phyloP scores from a whole-genome alignment of 2,329 filamentous ascomycete species.

The Alternaria metachromatica region DNA sequence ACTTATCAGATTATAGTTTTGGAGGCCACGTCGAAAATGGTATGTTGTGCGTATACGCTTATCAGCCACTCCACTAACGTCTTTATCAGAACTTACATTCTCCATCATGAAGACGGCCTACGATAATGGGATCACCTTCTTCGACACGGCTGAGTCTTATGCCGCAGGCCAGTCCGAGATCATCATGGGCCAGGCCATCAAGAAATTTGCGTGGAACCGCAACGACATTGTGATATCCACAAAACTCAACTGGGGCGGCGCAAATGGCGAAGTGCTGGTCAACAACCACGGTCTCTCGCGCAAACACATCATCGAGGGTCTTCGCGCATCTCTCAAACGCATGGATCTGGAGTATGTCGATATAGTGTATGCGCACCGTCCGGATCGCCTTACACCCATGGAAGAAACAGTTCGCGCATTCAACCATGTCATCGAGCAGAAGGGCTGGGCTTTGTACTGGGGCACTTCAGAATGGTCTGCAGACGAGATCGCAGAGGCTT shows the following conservation, averaged over 20 bases:
- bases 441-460: conserved; percentile 72
- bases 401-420: conserved; percentile 75
- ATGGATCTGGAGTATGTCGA: conserved; percentile 69
- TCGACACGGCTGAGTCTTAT: conserved; percentile 49
- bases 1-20: conserved; percentile 19
- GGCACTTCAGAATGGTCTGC: conserved; percentile 67
- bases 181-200: conserved; percentile 63
- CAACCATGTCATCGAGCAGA: conserved; percentile 71
- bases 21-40: conserved; percentile 74
- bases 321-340: conserved; percentile 65
- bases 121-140: conserved; percentile 58
- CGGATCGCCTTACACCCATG: conserved; percentile 72
- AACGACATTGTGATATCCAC: conserved; percentile 54
- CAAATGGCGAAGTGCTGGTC: conserved; percentile 58
- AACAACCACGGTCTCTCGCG: conserved; percentile 73
- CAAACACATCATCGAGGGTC: conserved; percentile 74
- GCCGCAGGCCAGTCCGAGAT: conserved; percentile 61
- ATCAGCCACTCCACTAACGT: neutral
- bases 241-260: conserved; percentile 54
- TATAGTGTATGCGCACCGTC: conserved; percentile 72
- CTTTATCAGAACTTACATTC: conserved; percentile 59
- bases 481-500: conserved; percentile 65
- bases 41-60: conserved; percentile 28
- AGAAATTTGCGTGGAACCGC: conserved; percentile 63
- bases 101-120: conserved; percentile 62